phyloP scores from a whole-genome alignment of 805 yeast species.

The Lipomyces mesembrius region DNA sequence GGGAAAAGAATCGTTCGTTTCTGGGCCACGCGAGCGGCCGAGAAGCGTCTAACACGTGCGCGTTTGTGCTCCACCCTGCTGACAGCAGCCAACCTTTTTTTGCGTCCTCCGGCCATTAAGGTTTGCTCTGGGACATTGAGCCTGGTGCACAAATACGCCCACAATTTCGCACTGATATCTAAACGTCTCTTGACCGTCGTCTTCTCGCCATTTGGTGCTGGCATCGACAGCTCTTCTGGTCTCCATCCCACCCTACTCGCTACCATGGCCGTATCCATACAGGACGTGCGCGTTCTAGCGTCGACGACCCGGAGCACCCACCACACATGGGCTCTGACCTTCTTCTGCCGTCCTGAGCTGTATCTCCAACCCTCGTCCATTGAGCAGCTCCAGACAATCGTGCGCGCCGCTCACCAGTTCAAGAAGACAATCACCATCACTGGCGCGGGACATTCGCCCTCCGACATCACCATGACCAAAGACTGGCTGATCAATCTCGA shows the following conservation, averaged over 20 bases:
- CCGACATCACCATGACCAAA: conserved; percentile 81
- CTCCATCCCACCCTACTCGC: not conserved
- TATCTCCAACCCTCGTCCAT: conserved; percentile 76
- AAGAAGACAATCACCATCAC: conserved; percentile 76
- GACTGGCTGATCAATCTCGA: conserved; percentile 92
- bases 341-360: conserved; percentile 71
- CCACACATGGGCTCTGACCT: conserved; percentile 91
- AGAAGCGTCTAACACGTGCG: not conserved
- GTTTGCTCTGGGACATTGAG: not conserved
- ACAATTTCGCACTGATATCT: not conserved
- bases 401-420: conserved; percentile 62
- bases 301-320: conserved; percentile 54
- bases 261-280: conserved; percentile 4
- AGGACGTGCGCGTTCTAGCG: conserved; percentile 42
- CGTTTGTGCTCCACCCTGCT: not conserved
- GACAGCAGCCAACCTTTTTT: not conserved
- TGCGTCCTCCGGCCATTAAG: not conserved
- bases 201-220: not conserved
- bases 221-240: not conserved
- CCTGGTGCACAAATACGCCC: not conserved
- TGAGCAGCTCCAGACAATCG: conserved; percentile 70
- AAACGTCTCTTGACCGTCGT: too few relatives aligned
- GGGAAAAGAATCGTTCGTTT: too few relatives aligned
- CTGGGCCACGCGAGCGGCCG: too few relatives aligned
- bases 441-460: conserved; percentile 96